Conservation (phyloP, 805 yeast genomes). For the Sugiyamaella smithiae region DNA sequence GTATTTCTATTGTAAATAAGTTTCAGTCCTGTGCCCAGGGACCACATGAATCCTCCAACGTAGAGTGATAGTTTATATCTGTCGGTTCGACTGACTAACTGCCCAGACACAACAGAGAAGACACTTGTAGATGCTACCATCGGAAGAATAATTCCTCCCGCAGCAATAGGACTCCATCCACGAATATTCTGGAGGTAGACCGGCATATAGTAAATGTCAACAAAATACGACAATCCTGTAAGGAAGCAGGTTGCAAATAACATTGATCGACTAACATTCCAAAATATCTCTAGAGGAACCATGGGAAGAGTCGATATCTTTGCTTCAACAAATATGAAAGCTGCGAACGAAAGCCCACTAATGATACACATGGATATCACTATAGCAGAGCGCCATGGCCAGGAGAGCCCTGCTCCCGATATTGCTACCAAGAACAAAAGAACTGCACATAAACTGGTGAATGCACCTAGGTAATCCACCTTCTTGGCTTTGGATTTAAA, state of each 20-base stretch:
- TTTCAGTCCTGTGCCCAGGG: constrained; percentile 41
- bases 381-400: constrained; percentile 50
- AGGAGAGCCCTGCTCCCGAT: constrained; percentile 60
- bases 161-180: constrained; percentile 38
- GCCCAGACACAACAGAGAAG: constrained; percentile 45
- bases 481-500: constrained; percentile 40
- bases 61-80: constrained; percentile 43
- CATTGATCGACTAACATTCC: constrained; percentile 35
- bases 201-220: constrained; percentile 47
- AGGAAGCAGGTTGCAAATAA: constrained; percentile 41
- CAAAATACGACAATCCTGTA: constrained; percentile 47
- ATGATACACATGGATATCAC: constrained; percentile 41
- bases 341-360: constrained; percentile 41
- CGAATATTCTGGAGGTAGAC: constrained; percentile 46
- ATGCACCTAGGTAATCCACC: constrained; percentile 52
- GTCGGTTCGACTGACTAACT: constrained; percentile 40
- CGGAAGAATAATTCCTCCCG: constrained; percentile 43
- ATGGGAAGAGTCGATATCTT: constrained; percentile 50
- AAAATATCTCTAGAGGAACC: constrained; percentile 51
- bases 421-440: constrained; percentile 53
- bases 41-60: constrained; percentile 44
- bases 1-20: constrained; percentile 35
- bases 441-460: constrained; percentile 46
- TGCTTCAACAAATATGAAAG: constrained; percentile 50
- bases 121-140: constrained; percentile 43